These are phyloP conservation scores for Penicillium aurantiogriseum DNA, from an alignment of 2,329 filamentous ascomycete species.

Conservation along the genomic window DNA sequence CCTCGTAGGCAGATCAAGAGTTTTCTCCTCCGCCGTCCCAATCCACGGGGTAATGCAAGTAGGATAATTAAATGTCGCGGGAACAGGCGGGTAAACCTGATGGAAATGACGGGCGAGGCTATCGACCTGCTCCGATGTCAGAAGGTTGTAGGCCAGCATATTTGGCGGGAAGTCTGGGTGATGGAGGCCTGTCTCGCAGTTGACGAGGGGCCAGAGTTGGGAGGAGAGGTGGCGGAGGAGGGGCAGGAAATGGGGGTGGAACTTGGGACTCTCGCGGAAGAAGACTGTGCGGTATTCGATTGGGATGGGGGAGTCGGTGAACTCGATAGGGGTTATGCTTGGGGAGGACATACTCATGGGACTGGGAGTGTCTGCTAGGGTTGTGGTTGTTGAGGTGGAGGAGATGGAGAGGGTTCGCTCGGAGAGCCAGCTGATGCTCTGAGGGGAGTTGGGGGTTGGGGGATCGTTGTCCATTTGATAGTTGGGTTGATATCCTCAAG, in stretches of 20 bases:
- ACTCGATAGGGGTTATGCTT: not conserved
- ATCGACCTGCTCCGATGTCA: slow-evolving; percentile 43
- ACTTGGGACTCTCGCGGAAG: not conserved
- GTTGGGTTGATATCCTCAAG: too few species aligned
- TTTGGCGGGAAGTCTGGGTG: slow-evolving; percentile 42
- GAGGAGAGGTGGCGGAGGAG: slow-evolving; percentile 32
- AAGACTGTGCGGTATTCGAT: not conserved
- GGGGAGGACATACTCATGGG: not conserved
- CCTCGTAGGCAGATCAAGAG: slow-evolving; percentile 38
- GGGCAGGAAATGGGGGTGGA: slow-evolving; percentile 11
- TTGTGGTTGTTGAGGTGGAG: not conserved
- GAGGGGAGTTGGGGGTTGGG: not conserved
- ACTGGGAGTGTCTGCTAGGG: not conserved
- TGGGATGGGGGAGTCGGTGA: not conserved
- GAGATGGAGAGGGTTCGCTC: slow-evolving; percentile 3
- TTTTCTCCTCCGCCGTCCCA: slow-evolving; percentile 17
- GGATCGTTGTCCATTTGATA: not conserved
- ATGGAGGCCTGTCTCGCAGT: slow-evolving; percentile 33
- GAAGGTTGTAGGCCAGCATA: slow-evolving; percentile 42
- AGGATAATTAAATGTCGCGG: slow-evolving; percentile 38
- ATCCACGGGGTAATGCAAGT: slow-evolving; percentile 32
- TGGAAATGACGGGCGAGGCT: slow-evolving; percentile 44
- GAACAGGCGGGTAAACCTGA: slow-evolving; percentile 39
- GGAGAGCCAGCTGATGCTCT: not conserved
- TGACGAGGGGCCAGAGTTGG: slow-evolving; percentile 38